Evolutionary conservation across 2,329 filamentous ascomycete species (phyloP).

Genomic region (Colletotrichum tabaci): DNA sequence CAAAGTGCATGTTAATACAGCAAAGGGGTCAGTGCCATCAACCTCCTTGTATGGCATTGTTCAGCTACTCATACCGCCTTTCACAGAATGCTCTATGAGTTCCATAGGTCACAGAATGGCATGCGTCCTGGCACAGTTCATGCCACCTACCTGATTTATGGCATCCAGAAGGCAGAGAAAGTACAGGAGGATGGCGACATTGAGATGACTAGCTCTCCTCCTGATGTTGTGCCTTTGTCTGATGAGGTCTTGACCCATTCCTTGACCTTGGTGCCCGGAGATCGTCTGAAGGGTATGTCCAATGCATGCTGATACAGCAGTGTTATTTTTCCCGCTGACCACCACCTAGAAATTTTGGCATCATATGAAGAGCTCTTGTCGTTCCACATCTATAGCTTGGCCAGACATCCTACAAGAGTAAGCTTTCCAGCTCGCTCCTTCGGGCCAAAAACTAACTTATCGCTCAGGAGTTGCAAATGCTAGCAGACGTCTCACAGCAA

Average conservation of each 20-base stretch:
- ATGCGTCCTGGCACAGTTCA: conserved; percentile 83
- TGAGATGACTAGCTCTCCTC: conserved; percentile 78
- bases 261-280: conserved; percentile 79
- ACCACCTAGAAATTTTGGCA: conserved; percentile 71
- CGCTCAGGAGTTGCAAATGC: conserved; percentile 72
- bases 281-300: conserved; percentile 75
- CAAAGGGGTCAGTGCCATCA: conserved; percentile 80
- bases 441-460: background rate
- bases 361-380: conserved; percentile 82
- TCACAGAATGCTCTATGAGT: conserved; percentile 88
- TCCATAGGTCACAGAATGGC: conserved; percentile 82
- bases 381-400: conserved; percentile 90
- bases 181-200: conserved; percentile 72
- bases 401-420: conserved; percentile 78
- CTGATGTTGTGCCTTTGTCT: conserved; percentile 64
- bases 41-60: conserved; percentile 14
- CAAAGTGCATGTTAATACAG: conserved; percentile 86
- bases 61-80: conserved; percentile 59
- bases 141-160: conserved; percentile 92
- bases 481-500: conserved; percentile 79
- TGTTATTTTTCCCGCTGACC: conserved; percentile 24
- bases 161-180: conserved; percentile 67
- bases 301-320: background rate
- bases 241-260: conserved; percentile 69
- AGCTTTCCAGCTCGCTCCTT: background rate